Conservation (phyloP, 805 yeast genomes). For the Tetrapisispora pingtungensis region DNA sequence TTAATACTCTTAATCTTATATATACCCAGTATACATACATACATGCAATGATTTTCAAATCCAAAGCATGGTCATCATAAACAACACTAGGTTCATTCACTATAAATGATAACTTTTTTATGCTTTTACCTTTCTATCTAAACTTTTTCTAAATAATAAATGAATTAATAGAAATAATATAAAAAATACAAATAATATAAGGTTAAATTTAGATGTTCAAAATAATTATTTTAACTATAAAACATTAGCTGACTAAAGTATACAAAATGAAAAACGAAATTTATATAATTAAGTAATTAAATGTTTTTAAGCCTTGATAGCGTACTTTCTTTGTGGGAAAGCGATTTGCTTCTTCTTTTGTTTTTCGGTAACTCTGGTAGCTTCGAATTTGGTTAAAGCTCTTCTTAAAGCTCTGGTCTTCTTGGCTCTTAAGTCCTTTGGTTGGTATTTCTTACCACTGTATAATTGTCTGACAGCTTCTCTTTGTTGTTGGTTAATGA, state of each 20-base stretch:
- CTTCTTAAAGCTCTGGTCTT: constrained; percentile 99
- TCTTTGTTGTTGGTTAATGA: constrained; percentile 95
- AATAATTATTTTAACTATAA: constrained; percentile 3
- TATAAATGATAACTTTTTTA: no score
- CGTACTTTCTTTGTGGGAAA: constrained; percentile 97
- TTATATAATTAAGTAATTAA: constrained; percentile 3
- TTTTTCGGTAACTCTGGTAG: constrained; percentile 71
- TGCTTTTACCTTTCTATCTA: no score
- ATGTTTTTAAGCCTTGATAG: constrained; percentile 82
- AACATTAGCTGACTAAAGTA: constrained; percentile 3
- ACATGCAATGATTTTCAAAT: no score
- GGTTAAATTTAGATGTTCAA: constrained; percentile 1
- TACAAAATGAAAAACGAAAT: constrained; percentile 2
- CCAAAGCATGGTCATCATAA: no score
- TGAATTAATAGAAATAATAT: no score
- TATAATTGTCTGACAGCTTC: constrained; percentile 89
- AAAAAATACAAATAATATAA: no score
- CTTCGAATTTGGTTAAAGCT: constrained; percentile 82
- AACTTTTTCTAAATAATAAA: no score
- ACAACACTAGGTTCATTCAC: no score
- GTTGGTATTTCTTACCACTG: constrained; percentile 90
- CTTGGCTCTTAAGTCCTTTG: constrained; percentile 98
- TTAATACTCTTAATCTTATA: no score
- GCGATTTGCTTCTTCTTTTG: constrained; percentile 87
- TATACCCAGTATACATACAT: no score